Evolutionary conservation across 1,284 basidiomycete species (phyloP).

Genomic region (Irpex rosettiformis): DNA sequence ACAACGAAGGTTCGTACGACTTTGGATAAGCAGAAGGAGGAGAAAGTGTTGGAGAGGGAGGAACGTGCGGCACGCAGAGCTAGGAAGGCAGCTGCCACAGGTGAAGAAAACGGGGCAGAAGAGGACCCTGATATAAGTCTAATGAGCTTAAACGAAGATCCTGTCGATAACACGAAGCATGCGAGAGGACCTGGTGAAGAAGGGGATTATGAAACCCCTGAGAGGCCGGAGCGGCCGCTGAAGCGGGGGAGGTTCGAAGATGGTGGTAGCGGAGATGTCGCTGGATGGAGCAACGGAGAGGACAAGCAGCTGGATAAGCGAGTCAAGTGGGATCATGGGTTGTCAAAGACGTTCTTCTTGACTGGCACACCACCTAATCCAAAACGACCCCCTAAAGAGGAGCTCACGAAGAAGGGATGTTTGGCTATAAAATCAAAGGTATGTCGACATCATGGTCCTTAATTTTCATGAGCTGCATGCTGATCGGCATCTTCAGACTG

Average conservation of each 20-base stretch:
- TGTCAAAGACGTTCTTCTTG: slow-evolving; percentile 58
- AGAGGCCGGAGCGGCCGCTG: slow-evolving; percentile 34
- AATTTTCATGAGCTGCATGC: neutral
- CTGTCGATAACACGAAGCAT: slow-evolving; percentile 29
- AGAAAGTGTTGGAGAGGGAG: slow-evolving; percentile 54
- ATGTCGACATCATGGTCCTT: neutral
- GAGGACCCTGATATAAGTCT: slow-evolving; percentile 21
- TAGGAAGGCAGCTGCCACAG: slow-evolving; percentile 40
- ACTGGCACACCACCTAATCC: slow-evolving; percentile 55
- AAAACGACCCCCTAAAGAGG: slow-evolving; percentile 39
- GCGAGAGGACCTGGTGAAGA: slow-evolving; percentile 74
- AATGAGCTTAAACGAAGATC: slow-evolving; percentile 30
- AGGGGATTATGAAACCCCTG: slow-evolving; percentile 74
- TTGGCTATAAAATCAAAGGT: slow-evolving; percentile 64
- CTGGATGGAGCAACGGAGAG: slow-evolving; percentile 22
- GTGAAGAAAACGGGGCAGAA: slow-evolving; percentile 12
- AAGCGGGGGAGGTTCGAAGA: slow-evolving; percentile 36
- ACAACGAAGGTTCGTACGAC: slow-evolving; percentile 70
- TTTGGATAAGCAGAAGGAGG: slow-evolving; percentile 68
- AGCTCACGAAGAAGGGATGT: slow-evolving; percentile 52
- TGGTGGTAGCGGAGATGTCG: slow-evolving; percentile 16
- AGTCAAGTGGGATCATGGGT: slow-evolving; percentile 78
- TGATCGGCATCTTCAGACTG: slow-evolving; percentile 37
- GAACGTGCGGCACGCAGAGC: slow-evolving; percentile 67
- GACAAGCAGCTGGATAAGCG: slow-evolving; percentile 42